Evolutionary conservation across 2,329 filamentous ascomycete species (phyloP).

Genomic region (Xylariaceae sp.): DNA sequence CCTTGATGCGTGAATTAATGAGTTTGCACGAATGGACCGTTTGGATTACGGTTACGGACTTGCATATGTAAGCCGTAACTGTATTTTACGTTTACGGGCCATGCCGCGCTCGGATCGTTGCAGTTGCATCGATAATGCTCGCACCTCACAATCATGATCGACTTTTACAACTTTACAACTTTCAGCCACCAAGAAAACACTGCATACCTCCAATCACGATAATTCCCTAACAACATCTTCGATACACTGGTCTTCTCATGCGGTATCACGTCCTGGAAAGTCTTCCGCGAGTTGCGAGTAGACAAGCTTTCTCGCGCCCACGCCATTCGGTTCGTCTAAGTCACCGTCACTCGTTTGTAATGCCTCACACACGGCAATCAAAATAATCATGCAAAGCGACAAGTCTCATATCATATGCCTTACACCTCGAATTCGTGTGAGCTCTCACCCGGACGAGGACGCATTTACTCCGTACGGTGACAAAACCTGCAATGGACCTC

Average conservation of each 20-base stretch:
- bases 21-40: background rate
- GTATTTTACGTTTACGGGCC: background rate
- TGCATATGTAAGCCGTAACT: background rate
- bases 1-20: background rate
- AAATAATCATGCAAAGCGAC: background rate
- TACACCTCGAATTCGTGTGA: background rate
- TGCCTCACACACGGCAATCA: background rate
- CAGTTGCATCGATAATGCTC: background rate
- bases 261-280: background rate
- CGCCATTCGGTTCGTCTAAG: background rate
- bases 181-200: no score
- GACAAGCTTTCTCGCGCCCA: background rate
- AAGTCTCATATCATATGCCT: background rate
- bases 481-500: background rate
- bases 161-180: no score
- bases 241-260: background rate
- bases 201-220: no score
- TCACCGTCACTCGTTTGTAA: no score
- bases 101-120: background rate
- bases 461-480: background rate
- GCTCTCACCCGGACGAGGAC: background rate
- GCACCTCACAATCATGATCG: no score
- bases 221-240: background rate
- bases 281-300: background rate
- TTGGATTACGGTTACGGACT: no score